A percentile compares a stretch with the other conserved stretches of the same genome.
phyloP scores from a whole-genome alignment of 371 early-diverging fungal species.

The Mucor mucedo region DNA sequence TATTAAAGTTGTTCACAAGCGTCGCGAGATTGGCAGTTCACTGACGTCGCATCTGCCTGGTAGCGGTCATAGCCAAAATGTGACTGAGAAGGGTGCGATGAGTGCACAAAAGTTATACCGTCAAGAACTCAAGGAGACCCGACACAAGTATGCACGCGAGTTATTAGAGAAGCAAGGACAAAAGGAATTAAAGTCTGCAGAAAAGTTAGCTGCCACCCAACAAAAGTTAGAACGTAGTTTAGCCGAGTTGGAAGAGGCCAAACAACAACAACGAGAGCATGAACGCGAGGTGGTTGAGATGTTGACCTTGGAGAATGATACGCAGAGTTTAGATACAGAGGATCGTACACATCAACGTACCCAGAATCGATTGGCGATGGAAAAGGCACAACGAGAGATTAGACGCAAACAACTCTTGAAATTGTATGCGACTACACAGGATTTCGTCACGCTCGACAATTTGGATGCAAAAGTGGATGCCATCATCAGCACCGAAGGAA shows the following conservation, averaged over 20 bases:
- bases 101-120: conserved; percentile 34
- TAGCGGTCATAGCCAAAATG: not conserved
- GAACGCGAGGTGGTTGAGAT: conserved; percentile 36
- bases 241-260: not conserved
- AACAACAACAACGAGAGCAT: conserved; percentile 30
- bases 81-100: not conserved
- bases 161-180: conserved; percentile 45
- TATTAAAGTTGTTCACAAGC: conserved; percentile 29
- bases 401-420: conserved; percentile 41
- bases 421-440: conserved; percentile 37
- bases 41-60: conserved; percentile 38
- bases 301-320: conserved; percentile 23
- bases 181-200: conserved; percentile 34
- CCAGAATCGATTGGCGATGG: conserved; percentile 32
- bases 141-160: conserved; percentile 51
- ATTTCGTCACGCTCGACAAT: conserved; percentile 54
- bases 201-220: conserved; percentile 24
- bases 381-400: conserved; percentile 23
- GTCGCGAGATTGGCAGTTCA: conserved; percentile 37
- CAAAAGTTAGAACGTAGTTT: not conserved
- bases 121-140: conserved; percentile 39
- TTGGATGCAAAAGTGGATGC: conserved; percentile 46
- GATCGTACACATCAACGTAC: conserved; percentile 30
- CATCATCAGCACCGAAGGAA: conserved; percentile 28
- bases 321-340: not conserved